Evolutionary conservation across 768 basidiomycete genomes (phyloP).

Genomic region (Mycena pura): DNA sequence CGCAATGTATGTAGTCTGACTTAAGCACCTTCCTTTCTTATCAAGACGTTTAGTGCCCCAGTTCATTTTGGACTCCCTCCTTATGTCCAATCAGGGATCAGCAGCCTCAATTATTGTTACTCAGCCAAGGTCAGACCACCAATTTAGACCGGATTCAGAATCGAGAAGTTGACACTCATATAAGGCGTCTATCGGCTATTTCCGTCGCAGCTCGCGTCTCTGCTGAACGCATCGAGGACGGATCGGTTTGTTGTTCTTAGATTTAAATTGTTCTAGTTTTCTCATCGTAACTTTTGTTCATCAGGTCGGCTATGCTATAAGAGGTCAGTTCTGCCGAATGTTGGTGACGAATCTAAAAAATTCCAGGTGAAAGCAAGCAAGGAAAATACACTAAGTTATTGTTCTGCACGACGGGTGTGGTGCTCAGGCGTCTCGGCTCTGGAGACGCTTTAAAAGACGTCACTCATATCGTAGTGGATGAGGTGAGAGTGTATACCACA

Average conservation of each 20-base stretch:
- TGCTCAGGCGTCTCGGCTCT: conserved; percentile 76
- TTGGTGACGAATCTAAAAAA: too few relatives aligned
- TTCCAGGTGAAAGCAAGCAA: conserved; percentile 84
- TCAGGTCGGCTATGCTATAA: too few relatives aligned
- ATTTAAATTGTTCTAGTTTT: too few relatives aligned
- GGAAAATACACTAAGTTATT: conserved; percentile 72
- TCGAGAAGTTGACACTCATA: not conserved
- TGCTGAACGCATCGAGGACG: conserved; percentile 76
- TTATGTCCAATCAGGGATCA: conserved; percentile 63
- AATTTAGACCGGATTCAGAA: not conserved
- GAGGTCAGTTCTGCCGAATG: too few relatives aligned
- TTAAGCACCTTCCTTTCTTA: not conserved
- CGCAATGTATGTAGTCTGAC: conserved; percentile 61
- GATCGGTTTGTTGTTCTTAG: conserved; percentile 85
- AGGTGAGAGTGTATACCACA: conserved; percentile 53
- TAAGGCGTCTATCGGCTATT: conserved; percentile 63
- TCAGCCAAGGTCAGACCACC: conserved; percentile 59
- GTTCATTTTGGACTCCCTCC: conserved; percentile 87
- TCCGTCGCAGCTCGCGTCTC: conserved; percentile 90
- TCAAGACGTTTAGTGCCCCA: conserved; percentile 68
- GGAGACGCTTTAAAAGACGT: conserved; percentile 75
- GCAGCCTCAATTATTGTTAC: conserved; percentile 82
- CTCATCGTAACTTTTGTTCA: too few relatives aligned
- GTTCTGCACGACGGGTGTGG: conserved; percentile 95
- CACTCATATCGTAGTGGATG: conserved; percentile 90